Base-by-base conservation (phyloP, 1,284 basidiomycete species). In the Leccinum solheimii region DNA sequence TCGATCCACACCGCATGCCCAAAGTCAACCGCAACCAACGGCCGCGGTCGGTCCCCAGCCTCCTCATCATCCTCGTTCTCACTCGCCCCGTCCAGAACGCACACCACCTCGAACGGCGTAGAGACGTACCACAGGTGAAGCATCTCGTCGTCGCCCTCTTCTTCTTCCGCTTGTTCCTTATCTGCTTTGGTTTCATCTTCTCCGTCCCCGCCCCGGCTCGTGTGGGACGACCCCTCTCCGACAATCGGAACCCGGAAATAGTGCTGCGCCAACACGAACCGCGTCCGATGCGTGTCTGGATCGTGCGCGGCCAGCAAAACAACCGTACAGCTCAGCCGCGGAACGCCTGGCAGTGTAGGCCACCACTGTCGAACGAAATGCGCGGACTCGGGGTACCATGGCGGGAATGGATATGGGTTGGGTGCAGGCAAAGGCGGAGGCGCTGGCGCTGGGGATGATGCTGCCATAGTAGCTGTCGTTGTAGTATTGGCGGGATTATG, bases 291-390 rank as follows among this genome's bases (percentile, higher is more conserved):
- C 11, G 83, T 84, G 3, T 77, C 72, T 9, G 78, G 79, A 65
- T 90, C 83, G 60, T 87, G 86, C 11, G 80, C 77, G 0, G 86
- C 83, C 3, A 89, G 79, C 1, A 90, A 77, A 16, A 89, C 80
- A n/a, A 90, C 87, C 0, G 88, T 88, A 66, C 87, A 90, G 70
- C 86, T 88, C 10, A 89, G 79, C 13, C 83, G 78, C 2, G 85
- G 87, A 11, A 88, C 76, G 1, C 79, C 77, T 0, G 83, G 78
- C 7, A 90, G 72, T 3, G 83, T 84, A 5, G 88, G 88, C 88
- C 88, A 90, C 88, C 88, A 90, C 62, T 90, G 88, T 13, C 88
- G 81, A 6, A 90, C 87, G 62, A 90, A 90, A 71, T 90, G 88
- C 1, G 87, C 86, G 54, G 82, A 84, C 67, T 90, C 87, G 14